Conservation (phyloP, 768 basidiomycete species). For the Infundibulicybe gibba region DNA sequence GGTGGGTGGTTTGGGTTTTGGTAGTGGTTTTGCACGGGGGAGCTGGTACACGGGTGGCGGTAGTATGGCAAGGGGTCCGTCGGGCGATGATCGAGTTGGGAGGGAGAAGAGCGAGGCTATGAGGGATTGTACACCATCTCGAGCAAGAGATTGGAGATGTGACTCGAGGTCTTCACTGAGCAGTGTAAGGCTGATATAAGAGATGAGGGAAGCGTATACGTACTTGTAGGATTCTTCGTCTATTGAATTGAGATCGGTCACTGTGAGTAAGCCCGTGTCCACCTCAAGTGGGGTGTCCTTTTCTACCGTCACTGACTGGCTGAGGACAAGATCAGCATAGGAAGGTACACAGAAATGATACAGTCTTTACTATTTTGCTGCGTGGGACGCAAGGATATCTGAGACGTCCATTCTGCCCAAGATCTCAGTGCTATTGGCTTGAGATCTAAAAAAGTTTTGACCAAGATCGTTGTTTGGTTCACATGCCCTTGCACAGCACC, state of each 20-base stretch:
- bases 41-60: slow-evolving; percentile 74
- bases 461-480: slow-evolving; percentile 12
- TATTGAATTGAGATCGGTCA: slow-evolving; percentile 84
- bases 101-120: slow-evolving; percentile 78
- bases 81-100: slow-evolving; percentile 68
- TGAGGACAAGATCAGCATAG: slow-evolving; percentile 20
- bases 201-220: slow-evolving; percentile 15
- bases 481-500: slow-evolving; percentile 7
- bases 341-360: not conserved
- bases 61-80: slow-evolving; percentile 81
- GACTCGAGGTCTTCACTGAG: slow-evolving; percentile 73
- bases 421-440: not conserved
- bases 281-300: slow-evolving; percentile 78
- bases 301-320: slow-evolving; percentile 66
- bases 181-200: too few species aligned
- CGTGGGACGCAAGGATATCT: slow-evolving; percentile 69
- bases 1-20: slow-evolving; percentile 87
- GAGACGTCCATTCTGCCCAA: slow-evolving; percentile 70
- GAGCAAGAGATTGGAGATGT: slow-evolving; percentile 73
- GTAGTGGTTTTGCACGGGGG: slow-evolving; percentile 89
- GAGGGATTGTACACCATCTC: slow-evolving; percentile 81
- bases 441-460: slow-evolving; percentile 9
- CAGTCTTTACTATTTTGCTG: slow-evolving; percentile 60
- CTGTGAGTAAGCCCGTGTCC: slow-evolving; percentile 80
- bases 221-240: slow-evolving; percentile 84